Evolutionary conservation across 371 early-diverging fungal species (phyloP), one percentile per base, ranked within the genome.

Genomic region (Sporodiniella umbellata): DNA sequence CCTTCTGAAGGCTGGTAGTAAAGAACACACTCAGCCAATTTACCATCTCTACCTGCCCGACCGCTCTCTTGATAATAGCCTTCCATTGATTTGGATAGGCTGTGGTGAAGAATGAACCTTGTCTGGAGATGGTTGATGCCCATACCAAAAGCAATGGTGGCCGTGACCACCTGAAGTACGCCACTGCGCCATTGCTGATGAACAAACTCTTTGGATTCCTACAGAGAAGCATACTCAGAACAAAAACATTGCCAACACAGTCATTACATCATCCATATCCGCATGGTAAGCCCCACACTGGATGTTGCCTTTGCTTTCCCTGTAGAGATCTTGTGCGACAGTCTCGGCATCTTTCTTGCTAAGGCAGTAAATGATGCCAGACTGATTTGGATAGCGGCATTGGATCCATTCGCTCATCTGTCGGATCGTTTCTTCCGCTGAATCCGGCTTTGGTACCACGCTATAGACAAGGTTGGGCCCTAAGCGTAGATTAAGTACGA

Each of bases 1-100:
- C 73, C 71, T 69, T 89, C 90, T 24, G 71, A 64, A 2, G 80
- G 75, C 7, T 84, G 79, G 56, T 92, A 94, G 50, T 86, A 87
- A 24, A 94, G 51, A 0, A 93, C 62, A 60, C 94, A 94, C 21
- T 86, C 84, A 3, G 89, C 87, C 0, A 57, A 65, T 39, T 72
- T 31, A 1, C 90, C 90, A 57, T 89, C 89, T 22, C 89, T 72
- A 8, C 78, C 96, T 19, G 95, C 96, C 43, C 96, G 76, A 1
- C 96, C 96, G 12, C 89, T 88, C 63, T 96, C 96, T 72, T 96
- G 95, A 56, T 96, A 96, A 72, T 94, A 94, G 31, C 89, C 89
- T 66, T 96, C 96, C 15, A 93, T 53, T 0, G 85, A 82, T 65
- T 93, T 90, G 3, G 96, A 90, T 54, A 93, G 74, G 4, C 87